Conservation (phyloP, 805 yeast species). For the Candida schatavii region DNA sequence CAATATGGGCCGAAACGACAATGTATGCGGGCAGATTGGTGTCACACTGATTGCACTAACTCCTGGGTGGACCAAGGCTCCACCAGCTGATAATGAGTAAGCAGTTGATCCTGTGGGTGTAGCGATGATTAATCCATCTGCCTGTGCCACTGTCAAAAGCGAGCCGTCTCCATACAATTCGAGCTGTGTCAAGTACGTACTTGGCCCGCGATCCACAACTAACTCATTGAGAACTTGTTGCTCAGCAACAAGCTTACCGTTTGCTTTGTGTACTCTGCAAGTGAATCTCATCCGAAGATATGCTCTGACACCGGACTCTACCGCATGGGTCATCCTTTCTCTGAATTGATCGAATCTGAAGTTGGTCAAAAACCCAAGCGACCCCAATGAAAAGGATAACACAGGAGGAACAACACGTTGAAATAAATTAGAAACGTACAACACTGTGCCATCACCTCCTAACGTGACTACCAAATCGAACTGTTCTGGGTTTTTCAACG, state of each 20-base stretch:
- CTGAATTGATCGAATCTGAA: conserved; percentile 76
- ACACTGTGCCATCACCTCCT: conserved; percentile 48
- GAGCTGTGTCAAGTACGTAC: conserved; percentile 85
- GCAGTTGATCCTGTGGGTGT: conserved; percentile 98
- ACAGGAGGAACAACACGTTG: conserved; percentile 49
- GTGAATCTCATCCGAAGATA: conserved; percentile 85
- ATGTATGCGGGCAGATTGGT: conserved; percentile 94
- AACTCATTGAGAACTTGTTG: conserved; percentile 86
- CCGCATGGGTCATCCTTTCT: conserved; percentile 51
- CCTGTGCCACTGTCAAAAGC: conserved; percentile 83
- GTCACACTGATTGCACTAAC: conserved; percentile 91
- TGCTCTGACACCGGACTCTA: conserved; percentile 67
- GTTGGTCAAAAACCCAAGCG: conserved; percentile 57
- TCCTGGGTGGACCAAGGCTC: conserved; percentile 90
- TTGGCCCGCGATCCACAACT: conserved; percentile 91
- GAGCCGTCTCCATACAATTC: conserved; percentile 88
- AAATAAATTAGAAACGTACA: conserved; percentile 41
- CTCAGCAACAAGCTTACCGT: conserved; percentile 55
- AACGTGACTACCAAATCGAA: conserved; percentile 44
- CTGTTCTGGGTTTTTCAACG: conserved; percentile 39
- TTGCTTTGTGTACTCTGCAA: conserved; percentile 59
- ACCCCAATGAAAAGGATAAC: conserved; percentile 43
- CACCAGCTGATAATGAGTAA: conserved; percentile 92
- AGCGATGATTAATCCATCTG: conserved; percentile 89
- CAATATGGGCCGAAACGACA: conserved; percentile 87